These are phyloP conservation scores for Mycena chlorophos DNA, from an alignment of 768 basidiomycete genomes.

Conservation along the genomic window DNA sequence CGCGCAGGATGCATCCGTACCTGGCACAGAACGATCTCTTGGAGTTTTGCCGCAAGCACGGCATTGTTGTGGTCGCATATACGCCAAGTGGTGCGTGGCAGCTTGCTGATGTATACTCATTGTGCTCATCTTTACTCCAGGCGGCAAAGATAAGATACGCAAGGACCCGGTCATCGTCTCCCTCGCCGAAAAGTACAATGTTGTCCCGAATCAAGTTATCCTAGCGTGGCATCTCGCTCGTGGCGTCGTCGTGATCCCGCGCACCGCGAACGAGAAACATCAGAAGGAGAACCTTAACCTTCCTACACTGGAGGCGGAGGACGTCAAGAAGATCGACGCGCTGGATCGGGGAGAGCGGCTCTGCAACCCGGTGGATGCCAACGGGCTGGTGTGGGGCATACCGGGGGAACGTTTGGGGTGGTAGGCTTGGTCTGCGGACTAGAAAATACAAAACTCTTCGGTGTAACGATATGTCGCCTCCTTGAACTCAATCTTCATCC, in stretches of 20 bases:
- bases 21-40: slow-evolving; percentile 32
- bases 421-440: no score
- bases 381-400: slow-evolving; percentile 41
- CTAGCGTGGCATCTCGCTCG: slow-evolving; percentile 34
- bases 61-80: slow-evolving; percentile 36
- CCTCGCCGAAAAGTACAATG: slow-evolving; percentile 33
- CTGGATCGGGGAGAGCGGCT: slow-evolving; percentile 44
- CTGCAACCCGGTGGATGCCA: slow-evolving; percentile 40
- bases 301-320: slow-evolving; percentile 37
- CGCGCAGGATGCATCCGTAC: slow-evolving; percentile 19
- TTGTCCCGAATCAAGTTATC: slow-evolving; percentile 30
- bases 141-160: slow-evolving; percentile 27
- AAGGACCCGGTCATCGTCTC: slow-evolving; percentile 28
- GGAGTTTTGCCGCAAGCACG: slow-evolving; percentile 29
- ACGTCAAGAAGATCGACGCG: slow-evolving; percentile 44
- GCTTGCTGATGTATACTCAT: neutral
- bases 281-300: slow-evolving; percentile 29
- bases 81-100: slow-evolving; percentile 28
- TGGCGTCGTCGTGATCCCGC: slow-evolving; percentile 33
- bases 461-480: no score
- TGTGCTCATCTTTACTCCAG: neutral
- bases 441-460: no score
- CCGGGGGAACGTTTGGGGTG: slow-evolving; percentile 41
- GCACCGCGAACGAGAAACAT: slow-evolving; percentile 12
- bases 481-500: no score